Evolutionary conservation across 768 basidiomycete species (phyloP).

Genomic region (Mycena olivaceomarginata): DNA sequence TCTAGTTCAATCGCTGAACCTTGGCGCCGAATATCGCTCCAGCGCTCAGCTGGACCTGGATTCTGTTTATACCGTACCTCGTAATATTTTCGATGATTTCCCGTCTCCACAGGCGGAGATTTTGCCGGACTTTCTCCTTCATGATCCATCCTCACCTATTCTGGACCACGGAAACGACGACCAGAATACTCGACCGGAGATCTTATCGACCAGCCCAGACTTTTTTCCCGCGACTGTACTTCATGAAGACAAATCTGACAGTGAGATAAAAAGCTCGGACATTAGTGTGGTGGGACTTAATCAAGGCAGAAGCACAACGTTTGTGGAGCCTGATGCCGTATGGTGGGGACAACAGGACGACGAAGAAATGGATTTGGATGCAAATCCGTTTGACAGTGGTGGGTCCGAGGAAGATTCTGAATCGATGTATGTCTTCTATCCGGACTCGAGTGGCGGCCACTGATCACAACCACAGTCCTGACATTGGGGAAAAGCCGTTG

Average conservation of each 20-base stretch:
- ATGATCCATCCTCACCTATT: too few relatives aligned
- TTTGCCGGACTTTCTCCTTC: too few relatives aligned
- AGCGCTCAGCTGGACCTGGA: not conserved
- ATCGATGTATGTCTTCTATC: not conserved
- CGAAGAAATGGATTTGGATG: not conserved
- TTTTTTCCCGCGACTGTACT: too few relatives aligned
- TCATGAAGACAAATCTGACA: too few relatives aligned
- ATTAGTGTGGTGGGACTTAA: not conserved
- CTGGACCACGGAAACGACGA: too few relatives aligned
- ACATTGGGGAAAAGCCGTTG: constrained; percentile 8
- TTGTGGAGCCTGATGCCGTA: not conserved
- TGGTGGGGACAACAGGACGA: not conserved
- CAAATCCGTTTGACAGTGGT: not conserved
- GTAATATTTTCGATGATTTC: not conserved
- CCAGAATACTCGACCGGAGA: too few relatives aligned
- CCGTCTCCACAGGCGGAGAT: too few relatives aligned
- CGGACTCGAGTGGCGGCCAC: not conserved
- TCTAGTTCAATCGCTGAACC: constrained; percentile 6
- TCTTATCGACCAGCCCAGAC: too few relatives aligned
- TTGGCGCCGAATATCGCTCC: not conserved
- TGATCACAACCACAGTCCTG: not conserved
- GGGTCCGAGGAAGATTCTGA: not conserved
- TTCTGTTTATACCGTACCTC: not conserved
- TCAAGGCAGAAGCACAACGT: too few relatives aligned
- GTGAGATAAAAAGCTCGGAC: not conserved